Conservation (phyloP, 192 early-diverging fungal species). For the Entophlyctis luteolus region DNA sequence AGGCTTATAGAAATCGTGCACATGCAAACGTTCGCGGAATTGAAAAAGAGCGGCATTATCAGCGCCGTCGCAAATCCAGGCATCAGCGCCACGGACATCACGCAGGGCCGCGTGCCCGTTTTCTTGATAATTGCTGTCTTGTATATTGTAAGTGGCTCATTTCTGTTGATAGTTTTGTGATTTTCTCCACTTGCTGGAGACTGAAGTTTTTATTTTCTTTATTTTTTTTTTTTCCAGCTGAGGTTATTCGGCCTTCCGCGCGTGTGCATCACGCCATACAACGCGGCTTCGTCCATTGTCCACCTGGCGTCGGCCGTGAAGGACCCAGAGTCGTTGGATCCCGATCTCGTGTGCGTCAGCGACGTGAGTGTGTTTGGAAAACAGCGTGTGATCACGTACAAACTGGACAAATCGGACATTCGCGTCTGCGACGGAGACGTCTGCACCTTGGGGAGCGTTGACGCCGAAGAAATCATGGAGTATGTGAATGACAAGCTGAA, state of each 20-base stretch:
- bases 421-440: background rate
- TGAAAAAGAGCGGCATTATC: slow-evolving; percentile 26
- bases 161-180: background rate
- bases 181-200: slow-evolving; percentile 5
- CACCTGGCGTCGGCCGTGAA: background rate
- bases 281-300: background rate
- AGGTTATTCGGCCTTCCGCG: slow-evolving; percentile 37
- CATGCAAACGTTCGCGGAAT: slow-evolving; percentile 19
- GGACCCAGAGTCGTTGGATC: background rate
- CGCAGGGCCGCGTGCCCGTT: slow-evolving; percentile 19
- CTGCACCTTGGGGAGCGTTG: background rate
- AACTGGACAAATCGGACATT: background rate
- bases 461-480: background rate
- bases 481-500: background rate
- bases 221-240: slow-evolving; percentile 30
- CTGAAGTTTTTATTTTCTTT: background rate
- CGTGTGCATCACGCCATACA: slow-evolving; percentile 35
- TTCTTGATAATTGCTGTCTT: slow-evolving; percentile 9
- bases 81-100: slow-evolving; percentile 32
- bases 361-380: background rate
- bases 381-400: background rate
- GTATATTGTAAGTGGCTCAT: slow-evolving; percentile 12
- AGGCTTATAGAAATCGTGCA: slow-evolving; percentile 41
- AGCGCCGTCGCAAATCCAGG: slow-evolving; percentile 42
- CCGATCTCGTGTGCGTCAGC: background rate